These are phyloP conservation scores for Chaetomium sp. DNA, from an alignment of 2,329 filamentous ascomycete genomes.

Conservation along the genomic window DNA sequence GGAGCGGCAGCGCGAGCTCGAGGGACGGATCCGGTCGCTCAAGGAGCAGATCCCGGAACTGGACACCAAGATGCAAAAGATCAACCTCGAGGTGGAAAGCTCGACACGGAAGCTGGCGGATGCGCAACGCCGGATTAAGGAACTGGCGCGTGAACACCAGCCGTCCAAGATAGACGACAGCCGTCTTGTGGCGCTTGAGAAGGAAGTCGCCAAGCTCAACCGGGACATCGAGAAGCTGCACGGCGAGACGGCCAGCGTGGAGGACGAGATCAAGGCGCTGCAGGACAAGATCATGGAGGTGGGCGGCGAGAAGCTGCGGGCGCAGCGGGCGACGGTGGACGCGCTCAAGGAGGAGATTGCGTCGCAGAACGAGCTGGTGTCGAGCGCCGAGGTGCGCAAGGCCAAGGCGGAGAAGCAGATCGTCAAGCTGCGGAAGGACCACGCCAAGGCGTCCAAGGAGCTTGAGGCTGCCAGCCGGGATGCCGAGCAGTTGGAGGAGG, in stretches of 20 bases:
- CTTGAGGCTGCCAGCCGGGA: constrained; percentile 65
- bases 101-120: constrained; percentile 78
- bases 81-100: constrained; percentile 81
- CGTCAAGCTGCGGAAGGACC: constrained; percentile 77
- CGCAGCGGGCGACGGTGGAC: constrained; percentile 87
- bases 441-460: constrained; percentile 72
- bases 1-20: constrained; percentile 73
- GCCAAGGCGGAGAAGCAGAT: constrained; percentile 93
- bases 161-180: constrained; percentile 74
- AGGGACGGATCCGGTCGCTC: constrained; percentile 64
- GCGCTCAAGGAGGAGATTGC: constrained; percentile 79
- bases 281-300: constrained; percentile 99
- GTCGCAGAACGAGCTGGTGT: constrained; percentile 72
- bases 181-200: constrained; percentile 65
- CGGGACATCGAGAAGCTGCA: constrained; percentile 74
- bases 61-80: constrained; percentile 88
- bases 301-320: constrained; percentile 84
- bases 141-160: constrained; percentile 74
- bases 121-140: constrained; percentile 75
- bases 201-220: constrained; percentile 68
- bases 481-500: constrained; percentile 68
- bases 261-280: constrained; percentile 84
- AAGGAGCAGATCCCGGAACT: constrained; percentile 74
- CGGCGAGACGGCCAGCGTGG: constrained; percentile 78
- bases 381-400: constrained; percentile 77